Evolutionary conservation across 805 yeast genomes (phyloP).

Genomic region (Debaryomyces castellii): DNA sequence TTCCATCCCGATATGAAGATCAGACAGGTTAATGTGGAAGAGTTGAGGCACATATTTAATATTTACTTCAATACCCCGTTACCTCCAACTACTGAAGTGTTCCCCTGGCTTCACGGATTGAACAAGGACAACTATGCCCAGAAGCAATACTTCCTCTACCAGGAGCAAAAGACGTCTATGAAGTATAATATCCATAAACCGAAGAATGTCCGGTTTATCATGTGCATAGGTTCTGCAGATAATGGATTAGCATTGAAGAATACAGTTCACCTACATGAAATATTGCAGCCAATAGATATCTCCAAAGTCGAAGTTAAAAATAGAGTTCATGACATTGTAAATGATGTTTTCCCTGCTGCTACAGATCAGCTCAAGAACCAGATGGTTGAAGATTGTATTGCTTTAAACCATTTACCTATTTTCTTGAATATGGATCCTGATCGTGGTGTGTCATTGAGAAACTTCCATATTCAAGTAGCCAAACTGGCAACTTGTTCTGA

Average conservation of each 20-base stretch:
- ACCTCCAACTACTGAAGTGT: constrained; percentile 68
- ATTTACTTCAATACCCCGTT: constrained; percentile 40
- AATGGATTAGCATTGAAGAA: constrained; percentile 42
- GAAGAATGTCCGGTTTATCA: constrained; percentile 32
- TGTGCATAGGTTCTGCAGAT: constrained; percentile 29
- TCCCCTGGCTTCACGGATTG: constrained; percentile 91
- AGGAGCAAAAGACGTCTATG: constrained; percentile 13
- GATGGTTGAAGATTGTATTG: constrained; percentile 43
- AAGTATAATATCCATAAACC: constrained; percentile 17
- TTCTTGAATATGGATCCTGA: constrained; percentile 66
- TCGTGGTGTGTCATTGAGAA: constrained; percentile 73
- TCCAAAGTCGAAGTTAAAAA: constrained; percentile 34
- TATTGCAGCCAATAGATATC: constrained; percentile 49
- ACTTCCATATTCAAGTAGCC: constrained; percentile 84
- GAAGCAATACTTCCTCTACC: constrained; percentile 41
- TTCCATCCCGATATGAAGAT: constrained; percentile 8
- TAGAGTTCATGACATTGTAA: constrained; percentile 18
- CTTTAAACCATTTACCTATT: constrained; percentile 45
- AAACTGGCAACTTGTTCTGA: constrained; percentile 75
- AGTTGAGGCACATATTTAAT: constrained; percentile 21
- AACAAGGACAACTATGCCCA: constrained; percentile 57
- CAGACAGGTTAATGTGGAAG: constrained; percentile 13
- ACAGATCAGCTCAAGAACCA: constrained; percentile 14
- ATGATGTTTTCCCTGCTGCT: constrained; percentile 11
- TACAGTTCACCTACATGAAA: constrained; percentile 52